These are phyloP conservation scores for Aurantiochytrium sp. DNA, from an alignment of 108 stramenopile species.

Conservation along the genomic window DNA sequence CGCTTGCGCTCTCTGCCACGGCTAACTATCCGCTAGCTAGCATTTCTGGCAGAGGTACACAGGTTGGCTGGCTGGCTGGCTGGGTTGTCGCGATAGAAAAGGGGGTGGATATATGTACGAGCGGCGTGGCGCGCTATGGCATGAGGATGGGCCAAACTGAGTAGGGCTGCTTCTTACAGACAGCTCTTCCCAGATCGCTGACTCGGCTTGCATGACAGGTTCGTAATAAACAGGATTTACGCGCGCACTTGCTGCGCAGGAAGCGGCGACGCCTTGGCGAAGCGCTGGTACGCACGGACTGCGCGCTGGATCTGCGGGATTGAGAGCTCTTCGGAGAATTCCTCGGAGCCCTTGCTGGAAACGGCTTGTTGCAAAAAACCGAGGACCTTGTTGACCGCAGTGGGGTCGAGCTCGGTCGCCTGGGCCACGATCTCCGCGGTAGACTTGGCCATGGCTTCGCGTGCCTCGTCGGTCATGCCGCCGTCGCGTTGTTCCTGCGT, in stretches of 20 bases:
- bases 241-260: background rate
- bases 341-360: background rate
- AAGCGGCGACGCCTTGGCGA: background rate
- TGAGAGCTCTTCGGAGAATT: background rate
- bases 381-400: background rate
- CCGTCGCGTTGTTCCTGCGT: background rate
- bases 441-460: background rate
- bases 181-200: too few species aligned
- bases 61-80: too few species aligned
- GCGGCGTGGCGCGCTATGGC: too few species aligned
- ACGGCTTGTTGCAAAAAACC: background rate
- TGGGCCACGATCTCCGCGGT: background rate
- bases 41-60: too few species aligned
- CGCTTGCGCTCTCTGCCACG: too few species aligned
- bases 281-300: background rate
- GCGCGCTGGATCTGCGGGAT: background rate
- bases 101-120: too few species aligned
- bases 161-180: too few species aligned
- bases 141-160: too few species aligned
- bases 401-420: background rate
- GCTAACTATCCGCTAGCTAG: too few species aligned
- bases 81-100: too few species aligned
- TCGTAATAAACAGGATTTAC: background rate
- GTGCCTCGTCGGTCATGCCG: background rate
- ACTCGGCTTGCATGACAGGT: too few species aligned